These are phyloP conservation scores for Berberis thunbergii DNA, from an alignment of 164 flowering plant genomes.

Conservation along the genomic window DNA sequence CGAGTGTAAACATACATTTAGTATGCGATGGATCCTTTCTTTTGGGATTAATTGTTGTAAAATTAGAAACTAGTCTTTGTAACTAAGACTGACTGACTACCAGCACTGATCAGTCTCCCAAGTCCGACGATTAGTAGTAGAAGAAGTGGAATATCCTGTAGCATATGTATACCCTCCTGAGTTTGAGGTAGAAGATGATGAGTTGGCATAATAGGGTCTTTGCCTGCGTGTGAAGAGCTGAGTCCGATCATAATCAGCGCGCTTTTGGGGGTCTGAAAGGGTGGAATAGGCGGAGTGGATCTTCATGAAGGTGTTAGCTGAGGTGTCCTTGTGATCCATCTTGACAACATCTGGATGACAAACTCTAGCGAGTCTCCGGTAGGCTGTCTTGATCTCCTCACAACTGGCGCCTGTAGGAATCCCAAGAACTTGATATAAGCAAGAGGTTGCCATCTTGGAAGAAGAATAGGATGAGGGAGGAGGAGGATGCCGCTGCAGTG, in stretches of 20 bases:
- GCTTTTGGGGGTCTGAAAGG: conserved; percentile 26
- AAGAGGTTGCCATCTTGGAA: conserved; percentile 9
- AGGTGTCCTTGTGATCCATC: conserved; percentile 10
- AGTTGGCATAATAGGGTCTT: background rate
- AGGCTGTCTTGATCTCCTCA: conserved; percentile 66
- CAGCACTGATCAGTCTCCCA: conserved; percentile 50
- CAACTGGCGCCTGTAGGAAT: conserved; percentile 38
- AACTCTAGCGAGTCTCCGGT: conserved; percentile 46
- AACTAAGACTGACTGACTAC: conserved; percentile 7
- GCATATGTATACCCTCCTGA: background rate
- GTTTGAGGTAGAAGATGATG: background rate
- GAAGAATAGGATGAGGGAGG: too few relatives aligned
- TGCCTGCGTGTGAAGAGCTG: background rate
- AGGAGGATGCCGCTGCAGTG: too few relatives aligned
- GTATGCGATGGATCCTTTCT: too few relatives aligned
- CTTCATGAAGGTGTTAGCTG: conserved; percentile 26
- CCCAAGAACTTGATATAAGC: conserved; percentile 67
- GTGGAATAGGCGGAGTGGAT: conserved; percentile 32
- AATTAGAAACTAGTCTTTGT: too few relatives aligned
- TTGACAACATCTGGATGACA: conserved; percentile 60
- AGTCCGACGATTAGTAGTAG: conserved; percentile 13
- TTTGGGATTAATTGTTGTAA: too few relatives aligned
- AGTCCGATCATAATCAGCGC: conserved; percentile 29
- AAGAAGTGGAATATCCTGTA: background rate
- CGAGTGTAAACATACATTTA: too few relatives aligned